Percentiles rank a stretch among this genome's conserved stretches.
Evolutionary conservation across 2,329 filamentous ascomycete species (phyloP).

Genomic region (Alternaria atra): DNA sequence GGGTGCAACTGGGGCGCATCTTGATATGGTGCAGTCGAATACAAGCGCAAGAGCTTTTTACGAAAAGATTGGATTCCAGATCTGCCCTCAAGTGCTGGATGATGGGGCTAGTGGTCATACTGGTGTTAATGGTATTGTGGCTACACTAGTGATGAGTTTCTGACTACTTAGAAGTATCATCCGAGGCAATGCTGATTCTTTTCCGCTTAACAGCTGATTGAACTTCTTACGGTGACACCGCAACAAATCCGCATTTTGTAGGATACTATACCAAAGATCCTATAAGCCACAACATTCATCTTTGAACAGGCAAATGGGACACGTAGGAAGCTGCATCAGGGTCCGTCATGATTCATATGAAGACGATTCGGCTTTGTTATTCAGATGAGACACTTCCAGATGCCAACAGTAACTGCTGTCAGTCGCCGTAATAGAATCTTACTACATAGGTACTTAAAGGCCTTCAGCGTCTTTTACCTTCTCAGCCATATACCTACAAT

Average conservation of each 20-base stretch:
- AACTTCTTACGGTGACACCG: background rate
- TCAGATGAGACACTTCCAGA: background rate
- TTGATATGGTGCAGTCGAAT: slow-evolving; percentile 49
- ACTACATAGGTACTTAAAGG: background rate
- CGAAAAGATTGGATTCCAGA: slow-evolving; percentile 35
- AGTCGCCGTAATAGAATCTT: background rate
- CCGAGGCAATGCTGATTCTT: background rate
- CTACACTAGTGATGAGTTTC: slow-evolving; percentile 37
- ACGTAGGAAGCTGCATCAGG: background rate
- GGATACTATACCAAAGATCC: background rate
- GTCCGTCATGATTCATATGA: background rate
- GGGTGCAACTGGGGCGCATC: slow-evolving; percentile 45
- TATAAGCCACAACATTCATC: background rate
- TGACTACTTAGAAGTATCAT: slow-evolving; percentile 8
- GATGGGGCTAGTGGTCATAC: slow-evolving; percentile 36
- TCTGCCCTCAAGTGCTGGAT: slow-evolving; percentile 38
- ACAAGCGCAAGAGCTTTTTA: slow-evolving; percentile 40
- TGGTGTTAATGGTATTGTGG: slow-evolving; percentile 33
- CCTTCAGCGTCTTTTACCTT: background rate
- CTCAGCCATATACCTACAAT: background rate
- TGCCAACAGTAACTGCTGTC: background rate
- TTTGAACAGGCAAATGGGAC: background rate
- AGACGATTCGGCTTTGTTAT: background rate
- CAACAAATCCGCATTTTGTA: background rate
- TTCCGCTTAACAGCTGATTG: background rate